A percentile compares a stretch with the other conserved stretches of the same genome.
phyloP scores from a whole-genome alignment of 768 basidiomycete species.

The Trametes maxima region DNA sequence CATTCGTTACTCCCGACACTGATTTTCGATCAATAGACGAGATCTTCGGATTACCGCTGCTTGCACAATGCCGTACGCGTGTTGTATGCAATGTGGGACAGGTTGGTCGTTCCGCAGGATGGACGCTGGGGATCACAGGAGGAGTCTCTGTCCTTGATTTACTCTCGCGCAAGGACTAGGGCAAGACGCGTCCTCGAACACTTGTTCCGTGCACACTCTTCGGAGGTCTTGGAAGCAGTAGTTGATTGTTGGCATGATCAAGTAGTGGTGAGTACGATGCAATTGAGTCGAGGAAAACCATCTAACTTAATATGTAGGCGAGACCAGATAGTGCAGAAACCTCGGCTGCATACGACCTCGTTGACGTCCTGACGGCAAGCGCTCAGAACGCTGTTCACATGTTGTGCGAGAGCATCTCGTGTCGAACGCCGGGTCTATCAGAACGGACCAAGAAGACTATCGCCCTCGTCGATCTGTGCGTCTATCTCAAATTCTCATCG shows the following conservation, averaged over 20 bases:
- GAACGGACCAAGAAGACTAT: slow-evolving; percentile 65
- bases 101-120: slow-evolving; percentile 41
- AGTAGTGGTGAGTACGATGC: slow-evolving; percentile 41
- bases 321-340: slow-evolving; percentile 22
- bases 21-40: slow-evolving; percentile 46
- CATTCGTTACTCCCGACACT: background rate
- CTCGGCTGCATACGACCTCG: slow-evolving; percentile 72
- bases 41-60: slow-evolving; percentile 74
- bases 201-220: slow-evolving; percentile 77
- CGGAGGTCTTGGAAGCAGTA: slow-evolving; percentile 82
- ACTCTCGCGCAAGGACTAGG: slow-evolving; percentile 63
- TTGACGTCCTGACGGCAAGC: slow-evolving; percentile 81
- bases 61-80: slow-evolving; percentile 83
- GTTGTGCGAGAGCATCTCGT: slow-evolving; percentile 80
- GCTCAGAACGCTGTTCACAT: slow-evolving; percentile 88
- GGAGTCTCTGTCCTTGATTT: slow-evolving; percentile 70
- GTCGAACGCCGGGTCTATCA: slow-evolving; percentile 54
- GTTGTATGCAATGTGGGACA: slow-evolving; percentile 75
- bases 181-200: slow-evolving; percentile 83
- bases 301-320: background rate
- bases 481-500: slow-evolving; percentile 3
- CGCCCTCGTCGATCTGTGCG: slow-evolving; percentile 63
- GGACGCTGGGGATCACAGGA: slow-evolving; percentile 54
- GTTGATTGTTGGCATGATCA: slow-evolving; percentile 81
- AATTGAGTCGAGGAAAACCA: background rate